Evolutionary conservation across 2,329 filamentous ascomycete genomes (phyloP), one percentile per base, ranked within the genome.

Genomic region (Pestalotiopsis fici): DNA sequence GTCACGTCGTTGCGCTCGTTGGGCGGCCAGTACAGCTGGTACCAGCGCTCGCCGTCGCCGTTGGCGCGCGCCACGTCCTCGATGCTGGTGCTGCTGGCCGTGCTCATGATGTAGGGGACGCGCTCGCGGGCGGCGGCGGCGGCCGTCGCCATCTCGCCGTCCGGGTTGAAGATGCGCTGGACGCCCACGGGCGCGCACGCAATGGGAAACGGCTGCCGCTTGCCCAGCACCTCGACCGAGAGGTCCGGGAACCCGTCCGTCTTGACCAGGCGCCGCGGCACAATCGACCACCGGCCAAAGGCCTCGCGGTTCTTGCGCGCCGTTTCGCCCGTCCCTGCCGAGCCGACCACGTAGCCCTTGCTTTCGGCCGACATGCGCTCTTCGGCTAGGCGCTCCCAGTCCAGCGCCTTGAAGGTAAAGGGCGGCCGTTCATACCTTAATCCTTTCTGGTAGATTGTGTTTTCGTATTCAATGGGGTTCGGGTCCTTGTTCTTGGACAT

Each of bases 1-100:
- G 74, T 75, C 12, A 75, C 70, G 27, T 75, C 73, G 21, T 70
- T 69, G 15, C 74, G 63, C 25, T 71, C 70, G 13, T 71, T 69
- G 43, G 66, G 61, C 2, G 73, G 73, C 74, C 74, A 76, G 64
- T 76, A 76, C n/a, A 76, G 67, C 69, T 76, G 73, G 37, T 69
- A 75, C 73, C 70, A 76, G 3, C 73, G 69, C 59, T 69, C 65
- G 27, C 71, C 71, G 3, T 70, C 69, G 23, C 72, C 74, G 23
- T 67, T 76, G 18, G 74, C 74, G 37, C 59, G 65, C 11, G 73
- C 74, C 31, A 75, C 73, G n/a, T 74, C 73, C 67, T 76, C 73
- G 27, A 75, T 75, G 55, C 70, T 72, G 2, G 70, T 71, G n/a
- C 71, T 73, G 59, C 71, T 72, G 13, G 73, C 73, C 28, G 73